Base-by-base conservation (phyloP, 2,329 filamentous ascomycete genomes). In the Cryphonectria nitschkei region DNA sequence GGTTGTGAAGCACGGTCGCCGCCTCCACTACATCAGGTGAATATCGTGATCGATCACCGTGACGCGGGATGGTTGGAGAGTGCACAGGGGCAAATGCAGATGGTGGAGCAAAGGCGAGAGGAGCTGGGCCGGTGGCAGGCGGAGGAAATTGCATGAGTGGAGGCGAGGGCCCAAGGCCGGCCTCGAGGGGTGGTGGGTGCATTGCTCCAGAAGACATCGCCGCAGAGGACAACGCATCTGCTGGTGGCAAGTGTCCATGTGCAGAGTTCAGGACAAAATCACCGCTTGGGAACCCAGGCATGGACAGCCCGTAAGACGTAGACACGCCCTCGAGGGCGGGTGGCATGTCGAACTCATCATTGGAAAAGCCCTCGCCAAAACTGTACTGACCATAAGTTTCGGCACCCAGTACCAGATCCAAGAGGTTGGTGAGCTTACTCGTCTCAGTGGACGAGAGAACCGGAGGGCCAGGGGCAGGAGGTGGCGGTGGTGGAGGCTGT, bases 311-410 rank as follows among this genome's bases (percentile, higher is more conserved):
- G 73, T 88, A 87, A 3, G 89, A 91, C 29, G 90, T 91, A 0
- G 87, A 83, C 16, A 90, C 88, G 66, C 90, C 90, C 81, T 92
- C 87, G 74, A 92, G 89, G 65, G 85, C 85, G 1, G 90, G 90
- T 6, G 90, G 90, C 29, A 91, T 81, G 71, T 87, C 63, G 84
- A 79, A 90, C 69, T 82, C 81, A 56, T 85, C 84, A 75, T 78
- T 85, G 74, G 83, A 82, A 52, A 85, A 81, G 13, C 85, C 83
- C 74, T 87, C 86, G 61, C 84, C 85, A 72, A 85, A 87, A 7
- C 70, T 72, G 3, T 67, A 41, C 22, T 68, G 68, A 68, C 70
- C 70, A 43, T 72, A 87, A 16, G 50, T 37, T 14, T 46, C 29
- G 43, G n/a, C 8, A 26, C 41, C 8, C 4, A 65, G 63, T 19